These are phyloP conservation scores for Psilocybe mexicana DNA, from an alignment of 1,284 basidiomycete species.

Conservation along the genomic window DNA sequence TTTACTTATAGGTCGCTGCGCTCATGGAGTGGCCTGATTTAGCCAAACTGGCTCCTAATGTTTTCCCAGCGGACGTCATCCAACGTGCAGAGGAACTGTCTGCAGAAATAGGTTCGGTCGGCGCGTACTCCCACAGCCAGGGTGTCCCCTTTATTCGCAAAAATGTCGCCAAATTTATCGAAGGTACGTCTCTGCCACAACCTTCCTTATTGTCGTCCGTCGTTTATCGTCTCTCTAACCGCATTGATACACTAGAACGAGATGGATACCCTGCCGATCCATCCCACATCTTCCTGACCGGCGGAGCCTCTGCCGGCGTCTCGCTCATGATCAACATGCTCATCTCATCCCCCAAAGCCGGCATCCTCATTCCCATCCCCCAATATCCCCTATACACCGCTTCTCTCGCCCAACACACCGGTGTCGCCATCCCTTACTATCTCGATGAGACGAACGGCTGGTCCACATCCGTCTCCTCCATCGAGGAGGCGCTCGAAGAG, in stretches of 20 bases:
- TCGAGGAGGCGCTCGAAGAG: slow-evolving; percentile 69
- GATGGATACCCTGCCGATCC: slow-evolving; percentile 88
- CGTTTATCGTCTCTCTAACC: slow-evolving; percentile 6
- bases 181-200: slow-evolving; percentile 49
- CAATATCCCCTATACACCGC: slow-evolving; percentile 99
- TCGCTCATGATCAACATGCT: slow-evolving; percentile 85
- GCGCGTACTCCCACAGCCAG: slow-evolving; percentile 96
- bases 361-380: slow-evolving; percentile 94
- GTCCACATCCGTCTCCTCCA: slow-evolving; percentile 78
- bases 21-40: slow-evolving; percentile 92
- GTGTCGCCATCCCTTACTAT: slow-evolving; percentile 86
- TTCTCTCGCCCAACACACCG: slow-evolving; percentile 83
- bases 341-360: slow-evolving; percentile 65
- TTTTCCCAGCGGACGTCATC: slow-evolving; percentile 88
- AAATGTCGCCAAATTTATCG: slow-evolving; percentile 89
- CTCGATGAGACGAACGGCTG: slow-evolving; percentile 84
- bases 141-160: slow-evolving; percentile 89
- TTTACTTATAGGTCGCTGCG: slow-evolving; percentile 68
- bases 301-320: slow-evolving; percentile 92
- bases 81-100: slow-evolving; percentile 80
- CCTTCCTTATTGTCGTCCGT: background rate
- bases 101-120: slow-evolving; percentile 90
- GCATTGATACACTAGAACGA: slow-evolving; percentile 55
- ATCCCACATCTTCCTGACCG: slow-evolving; percentile 90
- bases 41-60: slow-evolving; percentile 72